Evolutionary conservation across 148 eudicot genomes (phyloP).

Genomic region (Polygonum maritimum): DNA sequence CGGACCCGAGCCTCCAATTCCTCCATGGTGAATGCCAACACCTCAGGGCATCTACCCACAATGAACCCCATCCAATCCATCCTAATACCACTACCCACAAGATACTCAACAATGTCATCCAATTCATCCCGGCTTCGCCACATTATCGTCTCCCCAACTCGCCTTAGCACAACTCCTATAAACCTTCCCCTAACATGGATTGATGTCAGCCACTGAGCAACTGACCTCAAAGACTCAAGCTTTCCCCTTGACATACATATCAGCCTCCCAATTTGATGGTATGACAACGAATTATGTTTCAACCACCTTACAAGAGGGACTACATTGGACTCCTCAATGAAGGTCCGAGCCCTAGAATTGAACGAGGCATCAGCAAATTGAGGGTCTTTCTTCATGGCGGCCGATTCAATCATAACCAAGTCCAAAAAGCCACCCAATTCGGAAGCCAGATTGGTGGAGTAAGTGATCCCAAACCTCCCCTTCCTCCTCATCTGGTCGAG

Average conservation of each 20-base stretch:
- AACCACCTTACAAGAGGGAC: slow-evolving; percentile 88
- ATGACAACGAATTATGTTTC: slow-evolving; percentile 76
- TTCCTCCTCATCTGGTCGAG: slow-evolving; percentile 48
- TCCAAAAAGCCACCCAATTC: slow-evolving; percentile 49
- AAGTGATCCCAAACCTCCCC: slow-evolving; percentile 91
- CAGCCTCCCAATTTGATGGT: slow-evolving; percentile 76
- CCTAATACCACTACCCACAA: slow-evolving; percentile 72
- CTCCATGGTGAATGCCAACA: slow-evolving; percentile 68
- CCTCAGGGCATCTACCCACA: slow-evolving; percentile 65
- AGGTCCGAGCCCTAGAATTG: slow-evolving; percentile 60
- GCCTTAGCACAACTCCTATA: slow-evolving; percentile 55
- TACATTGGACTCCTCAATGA: slow-evolving; percentile 53
- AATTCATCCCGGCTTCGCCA: slow-evolving; percentile 49
- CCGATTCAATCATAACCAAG: slow-evolving; percentile 79
- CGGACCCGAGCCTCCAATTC: slow-evolving; percentile 53
- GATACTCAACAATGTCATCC: slow-evolving; percentile 56
- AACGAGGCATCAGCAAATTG: slow-evolving; percentile 46
- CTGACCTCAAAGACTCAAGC: slow-evolving; percentile 34
- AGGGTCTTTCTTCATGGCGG: slow-evolving; percentile 50
- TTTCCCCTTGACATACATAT: slow-evolving; percentile 71
- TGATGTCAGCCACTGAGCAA: slow-evolving; percentile 67
- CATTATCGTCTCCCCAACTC: slow-evolving; percentile 53
- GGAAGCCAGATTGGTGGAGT: slow-evolving; percentile 45
- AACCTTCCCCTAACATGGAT: slow-evolving; percentile 66
- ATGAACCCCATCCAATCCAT: slow-evolving; percentile 89